phyloP scores from a whole-genome alignment of 305 asterid species.

The Fraxinus floribunda region DNA sequence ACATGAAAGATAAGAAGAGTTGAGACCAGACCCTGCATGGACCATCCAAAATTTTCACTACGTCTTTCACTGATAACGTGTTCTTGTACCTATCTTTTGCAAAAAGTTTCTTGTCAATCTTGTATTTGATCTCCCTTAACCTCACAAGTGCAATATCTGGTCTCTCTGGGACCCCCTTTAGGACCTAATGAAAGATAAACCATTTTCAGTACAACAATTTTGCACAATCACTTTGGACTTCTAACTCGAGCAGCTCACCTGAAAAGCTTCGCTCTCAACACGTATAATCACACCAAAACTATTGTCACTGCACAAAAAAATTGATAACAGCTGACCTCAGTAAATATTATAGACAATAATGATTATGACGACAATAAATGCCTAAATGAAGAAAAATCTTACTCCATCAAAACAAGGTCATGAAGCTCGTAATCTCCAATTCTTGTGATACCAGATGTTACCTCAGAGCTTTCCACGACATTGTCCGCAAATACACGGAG shows the following conservation, averaged over 20 bases:
- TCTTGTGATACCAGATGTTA: conserved; percentile 78
- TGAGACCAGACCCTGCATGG: conserved; percentile 69
- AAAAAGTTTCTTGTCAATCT: conserved; percentile 67
- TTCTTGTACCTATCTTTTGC: conserved; percentile 77
- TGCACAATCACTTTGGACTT: neutral
- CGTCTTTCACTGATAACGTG: conserved; percentile 78
- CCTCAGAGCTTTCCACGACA: conserved; percentile 96
- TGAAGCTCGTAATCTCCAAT: conserved; percentile 95
- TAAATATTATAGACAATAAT: neutral
- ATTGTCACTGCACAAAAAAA: conserved; percentile 63
- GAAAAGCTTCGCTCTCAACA: conserved; percentile 95
- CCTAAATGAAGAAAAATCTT: conserved; percentile 25
- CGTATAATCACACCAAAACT: conserved; percentile 97
- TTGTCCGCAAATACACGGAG: conserved; percentile 88
- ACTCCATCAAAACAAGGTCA: conserved; percentile 93
- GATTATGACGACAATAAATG: neutral
- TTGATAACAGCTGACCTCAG: neutral
- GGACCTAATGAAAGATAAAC: conserved; percentile 54
- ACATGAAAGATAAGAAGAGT: conserved; percentile 11
- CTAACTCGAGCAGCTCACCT: conserved; percentile 44
- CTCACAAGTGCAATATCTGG: conserved; percentile 88
- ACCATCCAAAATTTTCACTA: conserved; percentile 86
- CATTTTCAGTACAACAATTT: conserved; percentile 26
- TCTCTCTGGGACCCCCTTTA: conserved; percentile 89
- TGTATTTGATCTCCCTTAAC: conserved; percentile 81